Base-by-base conservation (phyloP, 1,284 basidiomycete species). In the Tylopilus sp. region DNA sequence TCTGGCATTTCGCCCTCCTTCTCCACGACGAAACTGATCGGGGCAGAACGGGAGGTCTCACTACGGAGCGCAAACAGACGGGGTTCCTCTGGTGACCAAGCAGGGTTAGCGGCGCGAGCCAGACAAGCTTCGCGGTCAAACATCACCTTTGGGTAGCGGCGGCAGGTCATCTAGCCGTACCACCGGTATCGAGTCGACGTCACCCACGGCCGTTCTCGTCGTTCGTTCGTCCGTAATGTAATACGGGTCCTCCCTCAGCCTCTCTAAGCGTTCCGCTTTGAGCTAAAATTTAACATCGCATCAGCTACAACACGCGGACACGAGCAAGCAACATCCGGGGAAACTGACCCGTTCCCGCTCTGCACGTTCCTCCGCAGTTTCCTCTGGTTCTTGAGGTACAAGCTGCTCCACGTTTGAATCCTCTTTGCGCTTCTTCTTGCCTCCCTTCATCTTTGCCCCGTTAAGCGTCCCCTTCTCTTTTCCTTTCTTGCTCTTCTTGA, bases 1-100 rank as follows among this genome's bases (percentile, higher is more conserved):
- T 79, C 77, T 2, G 92, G 93, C 86, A 94, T 89, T 67, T 93
- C 92, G 2, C 92, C 92, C 0, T 82, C 78, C 57, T 79, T 79
- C 56, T 94, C 90, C 55, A 95, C 79, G 19, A 79, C 70, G 52
- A 81, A 88, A 25, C 60, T 39, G 59, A 59, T 34, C 66, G 61
- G 51, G 46, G 64, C 41, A 54, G 66, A 55, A 58, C 67, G 51
- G 5, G 58, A 53, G 41, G 65, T 55, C 10, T 65, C 60, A 25
- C 68, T 67, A 53, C 69, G 71, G 18, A 79, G 66, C 33, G 71
- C 67, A 26, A 74, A 70, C 42, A 74, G 57, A 33, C 64, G 67
- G n/a, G 64, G 67, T 35, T 71, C 66, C 40, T 67, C 57, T 59
- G 56, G 1, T 16, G 18, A 25, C 7, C 6, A 30, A 59, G 59